A percentile compares a stretch with the other conserved stretches of the same genome.
Conservation (phyloP, 352 stramenopile genomes). For the Aphanomyces cochlioides region DNA sequence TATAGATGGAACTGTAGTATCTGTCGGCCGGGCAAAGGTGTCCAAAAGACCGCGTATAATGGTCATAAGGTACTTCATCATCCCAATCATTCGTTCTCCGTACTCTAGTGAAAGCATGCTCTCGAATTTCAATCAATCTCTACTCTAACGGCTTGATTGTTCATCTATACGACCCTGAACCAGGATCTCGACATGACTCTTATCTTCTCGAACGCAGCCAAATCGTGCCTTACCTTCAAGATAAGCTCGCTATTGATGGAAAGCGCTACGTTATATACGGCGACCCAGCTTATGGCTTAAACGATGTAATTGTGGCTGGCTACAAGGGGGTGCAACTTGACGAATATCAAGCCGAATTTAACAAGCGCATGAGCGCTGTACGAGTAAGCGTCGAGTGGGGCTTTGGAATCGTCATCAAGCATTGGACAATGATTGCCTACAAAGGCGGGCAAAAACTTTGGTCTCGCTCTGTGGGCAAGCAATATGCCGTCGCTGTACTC, state of each 20-base stretch:
- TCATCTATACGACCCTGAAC: not conserved
- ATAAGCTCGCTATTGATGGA: not conserved
- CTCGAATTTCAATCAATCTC: slow-evolving; percentile 4
- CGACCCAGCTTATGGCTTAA: not conserved
- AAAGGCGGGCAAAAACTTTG: too few relatives aligned
- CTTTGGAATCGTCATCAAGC: slow-evolving; percentile 22
- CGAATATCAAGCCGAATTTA: slow-evolving; percentile 5
- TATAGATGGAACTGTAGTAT: slow-evolving; percentile 3
- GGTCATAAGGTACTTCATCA: not conserved
- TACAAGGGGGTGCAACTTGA: not conserved
- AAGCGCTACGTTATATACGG: not conserved
- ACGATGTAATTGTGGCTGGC: not conserved
- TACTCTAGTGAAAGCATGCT: not conserved
- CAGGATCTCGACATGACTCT: not conserved
- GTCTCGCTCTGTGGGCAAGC: too few relatives aligned
- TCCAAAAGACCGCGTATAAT: not conserved
- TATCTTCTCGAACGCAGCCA: not conserved
- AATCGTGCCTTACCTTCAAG: not conserved
- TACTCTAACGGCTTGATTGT: not conserved
- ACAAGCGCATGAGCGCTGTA: slow-evolving; percentile 9
- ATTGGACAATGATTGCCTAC: slow-evolving; percentile 15
- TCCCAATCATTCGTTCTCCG: not conserved
- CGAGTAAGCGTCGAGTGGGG: slow-evolving; percentile 22
- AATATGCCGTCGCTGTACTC: slow-evolving; percentile 16
- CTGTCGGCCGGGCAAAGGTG: not conserved